Evolutionary conservation across 1,284 basidiomycete species (phyloP).

Genomic region (Paramarasmius palmivorus): DNA sequence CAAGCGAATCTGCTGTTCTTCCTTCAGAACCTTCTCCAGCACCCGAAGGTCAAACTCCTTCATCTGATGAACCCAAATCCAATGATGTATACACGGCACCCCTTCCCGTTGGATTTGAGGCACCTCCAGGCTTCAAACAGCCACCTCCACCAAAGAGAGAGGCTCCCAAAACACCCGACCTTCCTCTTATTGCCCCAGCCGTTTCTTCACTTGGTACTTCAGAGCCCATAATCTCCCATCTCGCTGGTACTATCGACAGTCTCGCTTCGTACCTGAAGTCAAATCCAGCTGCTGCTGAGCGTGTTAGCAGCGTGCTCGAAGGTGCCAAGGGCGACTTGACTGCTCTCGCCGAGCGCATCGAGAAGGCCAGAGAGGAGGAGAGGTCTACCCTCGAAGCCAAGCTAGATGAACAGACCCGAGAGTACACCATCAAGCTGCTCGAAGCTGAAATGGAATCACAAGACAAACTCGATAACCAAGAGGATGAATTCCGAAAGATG

Average conservation of each 20-base stretch:
- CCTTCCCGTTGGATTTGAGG: constrained; percentile 90
- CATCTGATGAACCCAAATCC: constrained; percentile 21
- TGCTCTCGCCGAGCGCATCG: constrained; percentile 76
- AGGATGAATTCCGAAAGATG: constrained; percentile 83
- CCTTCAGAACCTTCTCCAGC: constrained; percentile 30
- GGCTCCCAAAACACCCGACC: constrained; percentile 36
- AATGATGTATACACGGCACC: constrained; percentile 66
- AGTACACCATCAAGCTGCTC: constrained; percentile 84
- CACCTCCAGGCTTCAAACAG: constrained; percentile 81
- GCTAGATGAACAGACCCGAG: constrained; percentile 80
- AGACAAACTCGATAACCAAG: constrained; percentile 83
- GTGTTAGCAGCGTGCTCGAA: constrained; percentile 72
- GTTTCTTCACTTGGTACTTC: constrained; percentile 73
- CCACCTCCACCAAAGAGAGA: constrained; percentile 49
- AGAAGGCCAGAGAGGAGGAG: constrained; percentile 83
- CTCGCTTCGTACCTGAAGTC: constrained; percentile 82
- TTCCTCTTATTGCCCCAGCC: constrained; percentile 83
- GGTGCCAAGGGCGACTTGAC: constrained; percentile 84
- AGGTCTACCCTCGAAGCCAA: constrained; percentile 74
- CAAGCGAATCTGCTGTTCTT: constrained; percentile 23
- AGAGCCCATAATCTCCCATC: constrained; percentile 89
- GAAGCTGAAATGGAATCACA: constrained; percentile 83
- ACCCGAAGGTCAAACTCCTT: constrained; percentile 27
- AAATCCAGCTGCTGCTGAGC: constrained; percentile 68
- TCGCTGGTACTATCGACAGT: constrained; percentile 92